phyloP scores from a whole-genome alignment of 2,329 filamentous ascomycete genomes.

The Aspergillus glaucus region DNA sequence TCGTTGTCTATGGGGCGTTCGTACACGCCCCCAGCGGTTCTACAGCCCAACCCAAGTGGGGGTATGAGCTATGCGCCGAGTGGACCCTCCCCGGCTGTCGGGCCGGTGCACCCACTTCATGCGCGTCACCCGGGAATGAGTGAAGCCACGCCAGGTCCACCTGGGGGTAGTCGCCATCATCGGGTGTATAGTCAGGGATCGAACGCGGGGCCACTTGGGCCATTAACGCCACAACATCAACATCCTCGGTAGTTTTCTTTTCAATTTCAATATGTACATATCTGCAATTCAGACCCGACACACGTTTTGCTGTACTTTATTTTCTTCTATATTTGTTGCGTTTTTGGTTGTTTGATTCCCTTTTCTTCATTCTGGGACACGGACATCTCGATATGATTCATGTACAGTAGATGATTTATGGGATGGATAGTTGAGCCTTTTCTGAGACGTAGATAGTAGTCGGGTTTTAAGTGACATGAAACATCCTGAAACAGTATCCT shows the following conservation, averaged over 20 bases:
- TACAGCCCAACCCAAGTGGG: constrained; percentile 23
- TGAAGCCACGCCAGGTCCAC: constrained; percentile 17
- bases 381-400: constrained; percentile 5
- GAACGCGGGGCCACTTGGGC: constrained; percentile 19
- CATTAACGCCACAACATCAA: constrained; percentile 21
- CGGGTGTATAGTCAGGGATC: constrained; percentile 35
- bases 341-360: neutral
- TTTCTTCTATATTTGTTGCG: neutral
- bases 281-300: neutral
- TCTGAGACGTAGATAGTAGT: neutral
- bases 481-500: neutral
- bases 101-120: constrained; percentile 21
- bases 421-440: neutral
- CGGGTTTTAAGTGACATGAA: neutral
- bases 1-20: constrained; percentile 27
- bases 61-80: constrained; percentile 26
- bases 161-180: constrained; percentile 19
- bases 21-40: constrained; percentile 33
- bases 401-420: constrained; percentile 13
- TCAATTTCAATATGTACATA: constrained; percentile 4
- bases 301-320: neutral
- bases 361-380: neutral
- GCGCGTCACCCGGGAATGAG: constrained; percentile 22
- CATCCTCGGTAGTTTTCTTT: constrained; percentile 16
- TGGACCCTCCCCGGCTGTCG: constrained; percentile 14